These are phyloP conservation scores for Globisporangium nagaii DNA, from an alignment of 352 stramenopile species.

Conservation along the genomic window DNA sequence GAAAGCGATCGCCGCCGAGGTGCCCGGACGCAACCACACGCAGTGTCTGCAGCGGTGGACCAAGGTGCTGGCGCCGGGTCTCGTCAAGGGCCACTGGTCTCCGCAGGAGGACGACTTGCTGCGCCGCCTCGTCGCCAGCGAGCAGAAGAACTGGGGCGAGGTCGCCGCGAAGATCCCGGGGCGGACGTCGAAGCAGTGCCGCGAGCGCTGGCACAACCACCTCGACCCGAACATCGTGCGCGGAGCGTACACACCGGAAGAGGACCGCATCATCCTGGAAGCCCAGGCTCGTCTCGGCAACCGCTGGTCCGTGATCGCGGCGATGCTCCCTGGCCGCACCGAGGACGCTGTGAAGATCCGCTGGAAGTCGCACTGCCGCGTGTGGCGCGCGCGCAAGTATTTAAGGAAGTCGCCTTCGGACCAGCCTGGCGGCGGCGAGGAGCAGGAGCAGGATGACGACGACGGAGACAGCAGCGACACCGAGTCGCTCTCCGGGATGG, in stretches of 20 bases:
- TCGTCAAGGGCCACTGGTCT: slow-evolving; percentile 91
- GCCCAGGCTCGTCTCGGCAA: slow-evolving; percentile 83
- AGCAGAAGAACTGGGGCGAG: slow-evolving; percentile 87
- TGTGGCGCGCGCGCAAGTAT: slow-evolving; percentile 81
- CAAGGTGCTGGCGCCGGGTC: slow-evolving; percentile 83
- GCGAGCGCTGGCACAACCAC: slow-evolving; percentile 89
- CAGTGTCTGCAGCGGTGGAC: slow-evolving; percentile 91
- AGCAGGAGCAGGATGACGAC: background rate
- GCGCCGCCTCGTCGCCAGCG: slow-evolving; percentile 64
- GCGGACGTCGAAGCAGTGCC: slow-evolving; percentile 87
- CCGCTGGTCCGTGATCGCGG: slow-evolving; percentile 88
- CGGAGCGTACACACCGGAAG: slow-evolving; percentile 82
- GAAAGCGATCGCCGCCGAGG: slow-evolving; percentile 88
- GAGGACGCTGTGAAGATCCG: slow-evolving; percentile 92
- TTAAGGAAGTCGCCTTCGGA: slow-evolving; percentile 48
- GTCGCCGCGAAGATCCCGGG: slow-evolving; percentile 82
- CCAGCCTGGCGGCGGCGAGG: slow-evolving; percentile 1
- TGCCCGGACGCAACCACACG: slow-evolving; percentile 86
- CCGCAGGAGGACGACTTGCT: slow-evolving; percentile 84
- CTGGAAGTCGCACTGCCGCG: slow-evolving; percentile 87
- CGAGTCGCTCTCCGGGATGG: slow-evolving; percentile 15
- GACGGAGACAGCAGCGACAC: slow-evolving; percentile 8
- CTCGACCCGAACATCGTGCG: slow-evolving; percentile 85
- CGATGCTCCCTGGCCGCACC: slow-evolving; percentile 80
- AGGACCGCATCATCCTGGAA: slow-evolving; percentile 86